Conservation (phyloP, 1,284 basidiomycete genomes). For the Ustanciosporium gigantosporum region DNA sequence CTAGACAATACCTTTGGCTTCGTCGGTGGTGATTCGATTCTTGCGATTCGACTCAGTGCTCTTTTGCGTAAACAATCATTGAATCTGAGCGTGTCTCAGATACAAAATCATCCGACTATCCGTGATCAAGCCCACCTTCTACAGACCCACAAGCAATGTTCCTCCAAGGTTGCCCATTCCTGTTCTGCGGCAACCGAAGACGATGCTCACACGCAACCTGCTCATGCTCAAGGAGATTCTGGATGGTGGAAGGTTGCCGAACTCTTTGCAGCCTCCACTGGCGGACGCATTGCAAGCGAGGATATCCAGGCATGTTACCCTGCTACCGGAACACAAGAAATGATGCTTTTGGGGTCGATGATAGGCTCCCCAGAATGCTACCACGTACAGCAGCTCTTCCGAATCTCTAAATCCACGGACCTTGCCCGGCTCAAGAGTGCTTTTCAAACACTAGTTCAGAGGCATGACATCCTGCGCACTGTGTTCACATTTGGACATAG, state of each 20-base stretch:
- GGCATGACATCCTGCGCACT: slow-evolving; percentile 2
- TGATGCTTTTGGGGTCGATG: background rate
- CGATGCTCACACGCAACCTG: background rate
- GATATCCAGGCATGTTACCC: slow-evolving; percentile 1
- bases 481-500: slow-evolving; percentile 1
- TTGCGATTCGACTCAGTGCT: slow-evolving; percentile 1
- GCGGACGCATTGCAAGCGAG: background rate
- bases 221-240: background rate
- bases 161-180: too few species aligned
- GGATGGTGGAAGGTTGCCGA: background rate
- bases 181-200: too few species aligned
- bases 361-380: background rate
- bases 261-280: background rate
- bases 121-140: background rate
- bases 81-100: background rate
- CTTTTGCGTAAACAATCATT: background rate
- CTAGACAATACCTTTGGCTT: background rate
- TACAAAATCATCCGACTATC: background rate
- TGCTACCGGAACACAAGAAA: slow-evolving; percentile 1
- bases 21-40: slow-evolving; percentile 1
- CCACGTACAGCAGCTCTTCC: slow-evolving; percentile 2
- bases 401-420: background rate
- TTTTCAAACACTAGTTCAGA: background rate
- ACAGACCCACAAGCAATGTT: background rate
- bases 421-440: background rate